Percentiles rank a stretch among this genome's conserved stretches.
These are phyloP conservation scores for Immersiporthe knoxdaviesiana DNA, from an alignment of 2,329 filamentous ascomycete species.

Conservation along the genomic window DNA sequence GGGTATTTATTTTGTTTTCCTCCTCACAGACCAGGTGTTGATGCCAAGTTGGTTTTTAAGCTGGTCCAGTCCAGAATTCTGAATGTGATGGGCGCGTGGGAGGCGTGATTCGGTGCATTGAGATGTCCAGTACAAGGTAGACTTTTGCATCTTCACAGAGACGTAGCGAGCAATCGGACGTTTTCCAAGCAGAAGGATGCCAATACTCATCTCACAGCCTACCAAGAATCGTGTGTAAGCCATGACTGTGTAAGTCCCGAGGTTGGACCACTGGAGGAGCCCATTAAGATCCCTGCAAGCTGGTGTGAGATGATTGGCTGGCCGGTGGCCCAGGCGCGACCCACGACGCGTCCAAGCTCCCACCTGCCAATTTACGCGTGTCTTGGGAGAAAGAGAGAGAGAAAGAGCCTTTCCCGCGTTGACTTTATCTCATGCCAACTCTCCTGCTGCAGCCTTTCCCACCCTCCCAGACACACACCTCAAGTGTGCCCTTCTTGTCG, in stretches of 20 bases:
- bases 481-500: background rate
- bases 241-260: background rate
- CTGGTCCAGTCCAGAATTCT: background rate
- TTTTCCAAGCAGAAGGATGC: background rate
- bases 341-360: conserved; percentile 16
- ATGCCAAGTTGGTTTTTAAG: background rate
- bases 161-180: background rate
- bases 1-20: background rate
- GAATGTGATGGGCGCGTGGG: background rate
- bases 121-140: background rate
- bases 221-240: background rate
- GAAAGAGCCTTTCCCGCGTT: conserved; percentile 4
- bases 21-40: background rate
- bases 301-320: conserved; percentile 15
- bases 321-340: background rate
- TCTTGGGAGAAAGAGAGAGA: too few species aligned
- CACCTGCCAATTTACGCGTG: conserved; percentile 13
- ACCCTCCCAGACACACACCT: background rate
- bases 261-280: background rate
- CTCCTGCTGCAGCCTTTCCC: background rate
- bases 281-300: conserved; percentile 19
- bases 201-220: background rate
- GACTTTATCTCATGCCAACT: background rate
- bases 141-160: conserved; percentile 7
- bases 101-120: background rate